Evolutionary conservation across 2,329 filamentous ascomycete species (phyloP).

Genomic region (Claviceps monticola): DNA sequence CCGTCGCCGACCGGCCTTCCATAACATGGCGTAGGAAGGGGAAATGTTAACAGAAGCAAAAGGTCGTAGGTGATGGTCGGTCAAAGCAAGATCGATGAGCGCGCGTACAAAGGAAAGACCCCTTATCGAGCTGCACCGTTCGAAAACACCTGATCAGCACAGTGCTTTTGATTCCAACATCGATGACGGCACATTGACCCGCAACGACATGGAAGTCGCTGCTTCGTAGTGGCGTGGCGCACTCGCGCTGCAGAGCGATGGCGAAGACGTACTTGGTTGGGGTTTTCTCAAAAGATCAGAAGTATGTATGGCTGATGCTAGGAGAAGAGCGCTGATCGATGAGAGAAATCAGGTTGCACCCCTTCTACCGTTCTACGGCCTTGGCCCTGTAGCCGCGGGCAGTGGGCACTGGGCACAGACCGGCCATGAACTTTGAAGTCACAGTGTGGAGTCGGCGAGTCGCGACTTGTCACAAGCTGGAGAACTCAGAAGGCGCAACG

Average conservation of each 20-base stretch:
- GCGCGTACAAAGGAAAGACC: background rate
- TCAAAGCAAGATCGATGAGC: background rate
- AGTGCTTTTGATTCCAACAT: background rate
- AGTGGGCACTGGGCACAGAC: too few relatives aligned
- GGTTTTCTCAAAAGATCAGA: too few relatives aligned
- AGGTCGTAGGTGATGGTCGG: background rate
- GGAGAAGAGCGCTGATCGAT: too few relatives aligned
- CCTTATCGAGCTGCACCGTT: background rate
- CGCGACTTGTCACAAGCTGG: too few relatives aligned
- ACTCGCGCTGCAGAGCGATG: background rate
- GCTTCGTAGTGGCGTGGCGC: background rate
- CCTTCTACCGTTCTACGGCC: too few relatives aligned
- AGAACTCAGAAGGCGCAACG: too few relatives aligned
- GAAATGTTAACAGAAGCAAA: background rate
- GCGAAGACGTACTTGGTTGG: background rate
- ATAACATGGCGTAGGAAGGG: slow-evolving; percentile 30
- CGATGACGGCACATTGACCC: slow-evolving; percentile 1
- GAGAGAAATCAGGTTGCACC: too few relatives aligned
- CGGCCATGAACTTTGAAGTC: too few relatives aligned
- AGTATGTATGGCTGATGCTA: too few relatives aligned
- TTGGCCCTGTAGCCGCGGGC: too few relatives aligned
- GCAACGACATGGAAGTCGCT: background rate
- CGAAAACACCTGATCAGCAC: background rate
- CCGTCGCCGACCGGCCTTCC: slow-evolving; percentile 45
- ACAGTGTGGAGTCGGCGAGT: too few relatives aligned